A percentile compares a stretch with the other conserved stretches of the same genome.
These are phyloP conservation scores for Selaginella moellendorffii DNA, from an alignment of 75 land plant genomes.

Conservation along the genomic window DNA sequence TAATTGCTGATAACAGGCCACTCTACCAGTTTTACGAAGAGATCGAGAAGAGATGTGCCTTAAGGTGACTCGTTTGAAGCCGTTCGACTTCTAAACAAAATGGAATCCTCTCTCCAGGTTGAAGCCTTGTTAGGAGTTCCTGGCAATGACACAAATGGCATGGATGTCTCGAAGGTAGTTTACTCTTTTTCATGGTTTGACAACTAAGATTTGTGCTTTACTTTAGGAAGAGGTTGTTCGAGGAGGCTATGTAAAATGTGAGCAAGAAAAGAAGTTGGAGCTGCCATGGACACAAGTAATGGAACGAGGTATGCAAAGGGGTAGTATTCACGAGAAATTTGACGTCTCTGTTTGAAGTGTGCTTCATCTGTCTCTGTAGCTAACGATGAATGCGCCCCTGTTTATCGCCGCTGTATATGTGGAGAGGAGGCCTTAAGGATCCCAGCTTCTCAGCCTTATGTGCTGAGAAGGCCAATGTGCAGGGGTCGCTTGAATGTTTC, in stretches of 20 bases:
- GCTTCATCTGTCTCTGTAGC: background rate
- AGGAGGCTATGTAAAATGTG: background rate
- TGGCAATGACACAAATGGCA: too few species aligned
- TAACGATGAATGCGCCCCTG: conserved; percentile 5
- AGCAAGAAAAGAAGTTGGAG: background rate
- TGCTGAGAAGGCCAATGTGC: conserved; percentile 52
- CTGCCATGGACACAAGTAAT: background rate
- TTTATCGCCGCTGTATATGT: conserved; percentile 46
- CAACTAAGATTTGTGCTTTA: too few species aligned
- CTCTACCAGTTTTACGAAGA: background rate
- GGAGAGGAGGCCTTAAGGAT: conserved; percentile 72
- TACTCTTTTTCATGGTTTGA: too few species aligned
- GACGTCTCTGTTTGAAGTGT: background rate
- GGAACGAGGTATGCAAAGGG: too few species aligned
- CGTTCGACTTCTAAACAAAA: background rate
- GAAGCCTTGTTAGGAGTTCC: background rate
- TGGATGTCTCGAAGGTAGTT: too few species aligned
- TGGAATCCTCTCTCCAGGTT: too few species aligned
- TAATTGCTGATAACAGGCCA: too few species aligned
- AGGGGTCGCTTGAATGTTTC: conserved; percentile 80
- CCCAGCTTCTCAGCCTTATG: conserved; percentile 60
- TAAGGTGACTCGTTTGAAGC: background rate
- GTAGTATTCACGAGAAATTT: too few species aligned
- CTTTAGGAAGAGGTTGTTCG: background rate
- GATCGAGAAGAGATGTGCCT: background rate